A percentile compares a stretch with the other conserved stretches of the same genome.
phyloP scores from a whole-genome alignment of 2,329 filamentous ascomycete species.

The Hirsutella rhossiliensis region DNA sequence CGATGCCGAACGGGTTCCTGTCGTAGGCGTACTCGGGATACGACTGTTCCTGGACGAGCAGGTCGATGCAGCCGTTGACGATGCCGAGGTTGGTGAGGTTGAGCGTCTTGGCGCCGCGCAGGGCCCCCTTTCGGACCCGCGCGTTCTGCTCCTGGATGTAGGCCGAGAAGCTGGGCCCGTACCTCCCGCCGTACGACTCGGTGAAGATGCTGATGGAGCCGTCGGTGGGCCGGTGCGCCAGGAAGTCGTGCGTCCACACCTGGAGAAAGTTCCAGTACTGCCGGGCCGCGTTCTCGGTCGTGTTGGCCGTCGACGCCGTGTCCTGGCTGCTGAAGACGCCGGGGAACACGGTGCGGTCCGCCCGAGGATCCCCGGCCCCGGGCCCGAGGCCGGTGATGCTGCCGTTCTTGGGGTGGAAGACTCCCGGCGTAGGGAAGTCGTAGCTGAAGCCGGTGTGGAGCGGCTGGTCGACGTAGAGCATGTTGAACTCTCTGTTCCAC shows the following conservation, averaged over 20 bases:
- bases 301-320: constrained; percentile 26
- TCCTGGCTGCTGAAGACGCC: constrained; percentile 21
- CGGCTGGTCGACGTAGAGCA: constrained; percentile 48
- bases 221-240: constrained; percentile 44
- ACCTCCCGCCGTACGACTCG: constrained; percentile 60
- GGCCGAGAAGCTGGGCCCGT: constrained; percentile 50
- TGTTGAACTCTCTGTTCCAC: constrained; percentile 44
- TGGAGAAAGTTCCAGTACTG: constrained; percentile 25
- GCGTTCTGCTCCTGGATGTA: constrained; percentile 51
- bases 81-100: constrained; percentile 52
- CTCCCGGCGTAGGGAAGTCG: constrained; percentile 52
- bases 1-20: constrained; percentile 47
- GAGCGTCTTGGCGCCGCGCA: constrained; percentile 13
- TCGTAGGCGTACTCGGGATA: constrained; percentile 46
- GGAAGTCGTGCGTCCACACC: constrained; percentile 1
- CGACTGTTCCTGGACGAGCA: constrained; percentile 43
- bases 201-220: constrained; percentile 52
- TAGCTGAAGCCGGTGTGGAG: constrained; percentile 58
- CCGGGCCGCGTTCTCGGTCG: constrained; percentile 43
- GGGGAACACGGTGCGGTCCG: constrained; percentile 23
- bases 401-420: constrained; percentile 33
- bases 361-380: too few relatives aligned
- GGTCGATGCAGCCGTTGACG: constrained; percentile 58
- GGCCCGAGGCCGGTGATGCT: too few relatives aligned
- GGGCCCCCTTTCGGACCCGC: constrained; percentile 22